phyloP scores from a whole-genome alignment of 306 rosid species.

The Gastrolobium bilobum region DNA sequence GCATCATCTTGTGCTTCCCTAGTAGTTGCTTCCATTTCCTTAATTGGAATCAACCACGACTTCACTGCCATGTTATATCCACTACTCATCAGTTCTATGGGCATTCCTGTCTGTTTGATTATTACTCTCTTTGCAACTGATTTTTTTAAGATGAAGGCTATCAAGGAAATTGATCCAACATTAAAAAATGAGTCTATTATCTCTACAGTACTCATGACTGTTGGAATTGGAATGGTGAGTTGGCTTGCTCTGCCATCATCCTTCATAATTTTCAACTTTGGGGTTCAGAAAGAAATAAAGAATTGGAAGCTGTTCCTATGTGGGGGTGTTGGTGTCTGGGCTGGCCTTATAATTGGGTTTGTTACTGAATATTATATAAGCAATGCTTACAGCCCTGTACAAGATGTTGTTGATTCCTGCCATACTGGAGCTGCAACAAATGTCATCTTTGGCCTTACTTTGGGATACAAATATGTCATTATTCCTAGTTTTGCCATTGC shows the following conservation, averaged over 20 bases:
- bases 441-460: no score
- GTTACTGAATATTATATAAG: constrained; percentile 53
- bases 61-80: constrained; percentile 77
- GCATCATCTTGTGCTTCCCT: constrained; percentile 81
- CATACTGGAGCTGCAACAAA: constrained; percentile 74
- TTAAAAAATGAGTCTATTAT: constrained; percentile 74
- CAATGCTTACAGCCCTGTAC: constrained; percentile 82
- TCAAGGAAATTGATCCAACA: constrained; percentile 81
- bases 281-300: constrained; percentile 44
- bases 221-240: no score
- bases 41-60: constrained; percentile 72
- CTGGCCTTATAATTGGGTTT: no score
- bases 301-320: constrained; percentile 80
- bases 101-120: no score
- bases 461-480: no score
- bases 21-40: constrained; percentile 81
- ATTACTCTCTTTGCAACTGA: constrained; percentile 56
- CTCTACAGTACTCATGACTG: constrained; percentile 57
- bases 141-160: constrained; percentile 78
- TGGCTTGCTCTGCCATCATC: no score
- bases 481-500: no score
- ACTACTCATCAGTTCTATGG: constrained; percentile 17
- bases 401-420: constrained; percentile 86
- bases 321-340: constrained; percentile 78
- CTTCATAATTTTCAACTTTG: no score